Evolutionary conservation across 2,329 filamentous ascomycete genomes (phyloP).

Genomic region (Diaporthe sp.): DNA sequence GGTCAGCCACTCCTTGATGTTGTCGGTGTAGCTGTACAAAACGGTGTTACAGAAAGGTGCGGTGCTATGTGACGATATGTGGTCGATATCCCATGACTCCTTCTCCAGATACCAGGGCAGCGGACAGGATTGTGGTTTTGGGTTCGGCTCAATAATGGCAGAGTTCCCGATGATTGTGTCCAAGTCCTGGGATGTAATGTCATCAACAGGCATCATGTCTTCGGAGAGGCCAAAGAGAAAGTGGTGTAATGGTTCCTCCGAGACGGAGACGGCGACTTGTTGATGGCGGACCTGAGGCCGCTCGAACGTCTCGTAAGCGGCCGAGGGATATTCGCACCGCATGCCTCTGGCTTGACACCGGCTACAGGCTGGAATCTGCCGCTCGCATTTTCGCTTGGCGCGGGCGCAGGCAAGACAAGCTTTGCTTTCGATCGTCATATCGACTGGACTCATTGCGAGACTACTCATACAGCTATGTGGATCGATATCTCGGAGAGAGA

Average conservation of each 20-base stretch:
- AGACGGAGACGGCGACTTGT: slow-evolving; percentile 1
- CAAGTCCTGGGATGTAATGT: not conserved
- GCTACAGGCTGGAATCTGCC: slow-evolving; percentile 42
- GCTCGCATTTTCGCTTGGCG: slow-evolving; percentile 44
- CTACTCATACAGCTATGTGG: not conserved
- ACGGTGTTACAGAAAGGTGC: slow-evolving; percentile 17
- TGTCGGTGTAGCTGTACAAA: slow-evolving; percentile 36
- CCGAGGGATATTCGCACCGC: slow-evolving; percentile 44
- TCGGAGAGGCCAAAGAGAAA: not conserved
- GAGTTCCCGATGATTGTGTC: not conserved
- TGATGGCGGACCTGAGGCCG: not conserved
- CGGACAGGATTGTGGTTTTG: not conserved
- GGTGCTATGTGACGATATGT: not conserved
- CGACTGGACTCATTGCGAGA: slow-evolving; percentile 1
- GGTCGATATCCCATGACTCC: slow-evolving; percentile 40
- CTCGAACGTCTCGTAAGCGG: not conserved
- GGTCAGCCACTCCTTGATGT: slow-evolving; percentile 44
- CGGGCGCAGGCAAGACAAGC: slow-evolving; percentile 42
- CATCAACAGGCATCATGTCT: slow-evolving; percentile 18
- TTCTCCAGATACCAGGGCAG: slow-evolving; percentile 32
- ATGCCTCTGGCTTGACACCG: slow-evolving; percentile 42
- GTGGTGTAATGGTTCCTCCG: slow-evolving; percentile 13
- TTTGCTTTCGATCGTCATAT: slow-evolving; percentile 39
- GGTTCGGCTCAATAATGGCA: not conserved
- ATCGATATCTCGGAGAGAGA: not conserved